Evolutionary conservation across 2,329 filamentous ascomycete species (phyloP).

Genomic region (Phyllosticta capitalensis): DNA sequence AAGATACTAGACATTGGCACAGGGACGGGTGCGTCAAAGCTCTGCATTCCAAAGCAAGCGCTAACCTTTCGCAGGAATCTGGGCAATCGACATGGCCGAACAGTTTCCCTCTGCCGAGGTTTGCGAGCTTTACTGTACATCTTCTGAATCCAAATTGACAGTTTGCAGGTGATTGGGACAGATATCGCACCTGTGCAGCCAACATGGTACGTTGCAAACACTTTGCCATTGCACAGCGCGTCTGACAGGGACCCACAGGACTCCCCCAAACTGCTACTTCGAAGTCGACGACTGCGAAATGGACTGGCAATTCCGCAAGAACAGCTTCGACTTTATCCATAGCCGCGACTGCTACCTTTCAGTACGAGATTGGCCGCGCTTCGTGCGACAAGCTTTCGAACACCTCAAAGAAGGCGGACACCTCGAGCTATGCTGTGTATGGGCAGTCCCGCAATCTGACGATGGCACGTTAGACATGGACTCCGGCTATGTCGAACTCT

Average conservation of each 20-base stretch:
- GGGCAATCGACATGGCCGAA: slow-evolving; percentile 12
- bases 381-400: slow-evolving; percentile 6
- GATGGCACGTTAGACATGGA: slow-evolving; percentile 2
- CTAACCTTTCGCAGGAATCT: slow-evolving; percentile 8
- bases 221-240: neutral
- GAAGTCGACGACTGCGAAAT: slow-evolving; percentile 38
- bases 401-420: slow-evolving; percentile 6
- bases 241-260: slow-evolving; percentile 20
- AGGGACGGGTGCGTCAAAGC: slow-evolving; percentile 1
- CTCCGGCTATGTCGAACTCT: slow-evolving; percentile 4
- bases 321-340: slow-evolving; percentile 36
- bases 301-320: slow-evolving; percentile 28
- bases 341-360: slow-evolving; percentile 7
- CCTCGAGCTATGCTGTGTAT: slow-evolving; percentile 7
- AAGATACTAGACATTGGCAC: slow-evolving; percentile 10
- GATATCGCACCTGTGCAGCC: slow-evolving; percentile 21
- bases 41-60: neutral
- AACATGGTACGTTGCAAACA: neutral
- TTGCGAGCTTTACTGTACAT: neutral
- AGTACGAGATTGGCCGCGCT: slow-evolving; percentile 4
- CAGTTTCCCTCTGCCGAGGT: slow-evolving; percentile 6
- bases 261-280: slow-evolving; percentile 39
- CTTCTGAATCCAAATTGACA: neutral
- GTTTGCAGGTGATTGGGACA: neutral
- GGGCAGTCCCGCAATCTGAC: slow-evolving; percentile 6